These are phyloP conservation scores for Whalleya microplaca DNA, from an alignment of 2,329 filamentous ascomycete genomes.

Conservation along the genomic window DNA sequence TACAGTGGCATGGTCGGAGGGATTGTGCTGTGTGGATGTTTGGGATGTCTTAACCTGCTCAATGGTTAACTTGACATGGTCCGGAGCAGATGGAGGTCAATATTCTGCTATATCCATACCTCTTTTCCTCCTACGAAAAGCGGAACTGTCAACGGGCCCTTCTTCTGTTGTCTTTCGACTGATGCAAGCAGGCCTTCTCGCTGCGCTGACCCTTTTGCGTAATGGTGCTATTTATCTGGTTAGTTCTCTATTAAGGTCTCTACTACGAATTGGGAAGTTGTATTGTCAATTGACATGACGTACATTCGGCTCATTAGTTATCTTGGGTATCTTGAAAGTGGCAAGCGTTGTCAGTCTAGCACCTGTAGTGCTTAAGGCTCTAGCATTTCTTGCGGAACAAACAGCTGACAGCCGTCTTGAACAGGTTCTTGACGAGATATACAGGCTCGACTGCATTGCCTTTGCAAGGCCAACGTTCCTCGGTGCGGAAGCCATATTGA, in stretches of 20 bases:
- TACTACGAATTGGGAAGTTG: too few relatives aligned
- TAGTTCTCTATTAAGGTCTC: background rate
- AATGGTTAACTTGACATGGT: constrained; percentile 15
- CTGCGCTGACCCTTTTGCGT: constrained; percentile 80
- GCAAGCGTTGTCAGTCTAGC: constrained; percentile 65
- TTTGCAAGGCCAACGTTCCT: constrained; percentile 30
- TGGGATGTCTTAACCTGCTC: constrained; percentile 67
- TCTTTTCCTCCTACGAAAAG: constrained; percentile 82
- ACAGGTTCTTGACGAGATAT: constrained; percentile 18
- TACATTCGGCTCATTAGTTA: constrained; percentile 96
- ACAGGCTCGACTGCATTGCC: constrained; percentile 23
- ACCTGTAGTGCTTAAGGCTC: constrained; percentile 35
- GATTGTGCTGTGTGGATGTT: constrained; percentile 76
- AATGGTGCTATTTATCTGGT: constrained; percentile 71
- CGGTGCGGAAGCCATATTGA: constrained; percentile 28
- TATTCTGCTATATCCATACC: constrained; percentile 54
- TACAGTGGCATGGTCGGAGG: constrained; percentile 74
- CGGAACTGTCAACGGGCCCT: constrained; percentile 76
- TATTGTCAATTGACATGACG: constrained; percentile 41
- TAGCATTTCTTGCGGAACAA: constrained; percentile 14
- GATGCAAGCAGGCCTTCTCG: constrained; percentile 76
- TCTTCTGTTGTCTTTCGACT: constrained; percentile 69
- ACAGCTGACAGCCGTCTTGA: constrained; percentile 17
- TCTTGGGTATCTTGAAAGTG: constrained; percentile 82
- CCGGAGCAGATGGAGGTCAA: background rate